Evolutionary conservation across 164 flowering plant species (phyloP), one percentile per base, ranked within the genome.

Genomic region (Magnolia kwangsiensis): DNA sequence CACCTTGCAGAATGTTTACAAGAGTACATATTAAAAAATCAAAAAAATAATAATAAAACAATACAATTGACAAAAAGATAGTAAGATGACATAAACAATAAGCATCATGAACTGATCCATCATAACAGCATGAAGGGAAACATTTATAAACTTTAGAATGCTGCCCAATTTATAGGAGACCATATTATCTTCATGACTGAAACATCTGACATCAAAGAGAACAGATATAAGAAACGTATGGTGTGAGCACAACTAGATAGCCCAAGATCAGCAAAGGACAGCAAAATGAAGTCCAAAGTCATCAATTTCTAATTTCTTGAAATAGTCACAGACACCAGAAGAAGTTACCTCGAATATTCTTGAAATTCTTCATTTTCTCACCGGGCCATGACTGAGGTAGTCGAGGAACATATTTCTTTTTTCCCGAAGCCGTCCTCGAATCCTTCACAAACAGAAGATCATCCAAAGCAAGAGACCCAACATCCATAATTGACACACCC

Each of bases 311-410:
- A 55, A 55, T 55, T 55, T 55, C 61, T 55, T 16, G 16, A 55
- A 55, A 55, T 16, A 13, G 61, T 55, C 18, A 11, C 16, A 55
- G 61, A 55, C 45, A 37, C 45, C 61, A 63, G 49, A 72, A 37
- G 20, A 27, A 20, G 29, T 21, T 85, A 93, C 98, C 99, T 78
- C 90, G 92, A 81, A 79, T 71, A 3, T 75, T 85, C 83, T 88
- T 82, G 69, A 80, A 81, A 72, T 63, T 79, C 84, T 84, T 91
- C 79, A 86, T 82, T 85, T 79, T 91, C n/a, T 81, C 89, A 27
- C 66, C 29, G 61, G 91, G 93, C 96, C 93, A 92, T 67, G 97
- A 94, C 71, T 80, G 86, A 67, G 97, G 84, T 77, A 89, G 49
- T 20, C 19, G 73, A 71, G 85, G 63, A 80, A 45, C 80, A 45